A percentile compares a stretch with the other conserved stretches of the same genome.
Conservation (phyloP, 495 filamentous ascomycete genomes). For the Neurospora sp. region DNA sequence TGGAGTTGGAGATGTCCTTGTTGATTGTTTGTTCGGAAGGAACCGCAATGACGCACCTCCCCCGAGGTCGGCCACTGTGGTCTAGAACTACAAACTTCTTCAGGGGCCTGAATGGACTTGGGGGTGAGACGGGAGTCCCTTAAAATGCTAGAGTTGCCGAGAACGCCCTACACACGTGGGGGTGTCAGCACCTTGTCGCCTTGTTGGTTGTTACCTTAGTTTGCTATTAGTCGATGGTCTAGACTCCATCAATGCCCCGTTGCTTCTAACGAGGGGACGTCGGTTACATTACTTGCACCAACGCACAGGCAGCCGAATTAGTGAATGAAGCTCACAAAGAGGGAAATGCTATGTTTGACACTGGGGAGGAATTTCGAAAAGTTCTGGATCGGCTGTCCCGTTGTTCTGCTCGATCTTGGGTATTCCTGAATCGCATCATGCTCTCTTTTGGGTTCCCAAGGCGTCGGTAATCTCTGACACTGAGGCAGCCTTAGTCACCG, state of each 20-base stretch:
- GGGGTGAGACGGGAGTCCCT: not conserved
- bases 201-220: not conserved
- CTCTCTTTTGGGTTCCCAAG: not conserved
- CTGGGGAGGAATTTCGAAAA: not conserved
- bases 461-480: not conserved
- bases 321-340: not conserved
- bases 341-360: not conserved
- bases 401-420: not conserved
- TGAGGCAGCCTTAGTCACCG: not conserved
- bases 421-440: not conserved
- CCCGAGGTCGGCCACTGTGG: not conserved
- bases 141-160: not conserved
- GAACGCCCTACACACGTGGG: not conserved
- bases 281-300: not conserved
- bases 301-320: not conserved
- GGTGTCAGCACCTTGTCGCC: not conserved
- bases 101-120: not conserved
- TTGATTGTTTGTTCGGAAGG: not conserved
- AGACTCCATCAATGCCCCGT: not conserved
- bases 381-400: not conserved
- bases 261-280: not conserved
- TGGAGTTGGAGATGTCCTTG: not conserved
- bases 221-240: not conserved
- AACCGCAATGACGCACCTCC: not conserved
- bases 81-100: not conserved